Evolutionary conservation across 2,329 filamentous ascomycete species (phyloP), one percentile per base, ranked within the genome.

Genomic region (Botryotinia calthae): DNA sequence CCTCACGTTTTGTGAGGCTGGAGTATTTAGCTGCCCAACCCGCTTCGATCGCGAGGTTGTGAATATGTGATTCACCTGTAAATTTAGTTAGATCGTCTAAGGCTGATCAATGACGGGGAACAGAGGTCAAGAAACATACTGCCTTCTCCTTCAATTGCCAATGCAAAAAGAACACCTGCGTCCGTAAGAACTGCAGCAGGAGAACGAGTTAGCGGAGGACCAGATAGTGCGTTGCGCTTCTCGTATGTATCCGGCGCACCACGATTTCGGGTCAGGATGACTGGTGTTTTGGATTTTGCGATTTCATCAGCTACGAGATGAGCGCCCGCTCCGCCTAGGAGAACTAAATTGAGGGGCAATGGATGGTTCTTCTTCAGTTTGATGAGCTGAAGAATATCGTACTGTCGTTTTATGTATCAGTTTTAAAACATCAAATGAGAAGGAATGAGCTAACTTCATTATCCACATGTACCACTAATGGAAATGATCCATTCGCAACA

Each of bases 241-340:
- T 83, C 81, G 78, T 82, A 85, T 22, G 58, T 72, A 56, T 80
- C 78, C 0, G 80, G 80, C 8, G 77, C 82, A 1, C 80, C 79
- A 4, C 82, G 82, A 58, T 80, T 81, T 22, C 79, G 80, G n/a
- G 82, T 82, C 4, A 85, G 78, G 37, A 86, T 84, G n/a, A 85
- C 78, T 4, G 84, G 81, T 40, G 85, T 82, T 25, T 78, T 77
- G n/a, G 82, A 80, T 37, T 78, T 76, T 7, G 83, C 82, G 5
- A 85, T 79, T 40, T 84, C 81, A 34, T 80, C 75, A 22, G 82
- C 83, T 78, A 83, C 82, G 54, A 81, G 76, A 25, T 82, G 82
- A n/a, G 83, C 81, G 34, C 81, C 82, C 42, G 79, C 76, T 7
- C 81, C 84, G 40, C 84, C 84, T n/a, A 80, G 75, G 10, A 85